These are phyloP conservation scores for Rosa multiflora DNA, from an alignment of 306 rosid species.

Conservation along the genomic window DNA sequence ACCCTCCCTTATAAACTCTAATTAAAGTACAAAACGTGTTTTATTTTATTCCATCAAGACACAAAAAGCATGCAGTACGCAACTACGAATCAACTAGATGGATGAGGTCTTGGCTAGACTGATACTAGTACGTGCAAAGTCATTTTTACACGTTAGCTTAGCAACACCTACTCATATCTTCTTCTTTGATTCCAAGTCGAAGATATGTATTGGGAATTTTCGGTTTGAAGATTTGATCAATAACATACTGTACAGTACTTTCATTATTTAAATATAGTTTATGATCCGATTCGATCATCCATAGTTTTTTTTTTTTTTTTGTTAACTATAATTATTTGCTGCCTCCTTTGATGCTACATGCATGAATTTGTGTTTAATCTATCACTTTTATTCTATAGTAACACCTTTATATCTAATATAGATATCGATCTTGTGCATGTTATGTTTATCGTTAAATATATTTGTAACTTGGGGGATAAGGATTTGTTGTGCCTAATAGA, in stretches of 20 bases:
- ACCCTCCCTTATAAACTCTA: background rate
- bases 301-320: too few species aligned
- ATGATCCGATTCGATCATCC: too few species aligned
- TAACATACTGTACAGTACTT: too few species aligned
- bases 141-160: background rate
- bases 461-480: too few species aligned
- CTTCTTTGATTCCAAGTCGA: background rate
- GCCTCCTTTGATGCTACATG: background rate
- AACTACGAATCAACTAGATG: background rate
- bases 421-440: too few species aligned
- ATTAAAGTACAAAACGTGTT: background rate
- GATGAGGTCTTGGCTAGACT: background rate
- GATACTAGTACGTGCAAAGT: background rate
- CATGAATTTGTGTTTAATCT: background rate
- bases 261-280: too few species aligned
- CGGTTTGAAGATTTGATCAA: too few species aligned
- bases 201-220: too few species aligned
- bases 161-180: background rate
- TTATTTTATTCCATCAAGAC: background rate
- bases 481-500: too few species aligned
- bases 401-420: background rate
- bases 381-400: background rate
- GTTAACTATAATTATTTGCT: background rate
- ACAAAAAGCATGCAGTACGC: background rate
- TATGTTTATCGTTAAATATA: too few species aligned